Base-by-base conservation (phyloP, 164 flowering plant genomes). In the Sedum album region DNA sequence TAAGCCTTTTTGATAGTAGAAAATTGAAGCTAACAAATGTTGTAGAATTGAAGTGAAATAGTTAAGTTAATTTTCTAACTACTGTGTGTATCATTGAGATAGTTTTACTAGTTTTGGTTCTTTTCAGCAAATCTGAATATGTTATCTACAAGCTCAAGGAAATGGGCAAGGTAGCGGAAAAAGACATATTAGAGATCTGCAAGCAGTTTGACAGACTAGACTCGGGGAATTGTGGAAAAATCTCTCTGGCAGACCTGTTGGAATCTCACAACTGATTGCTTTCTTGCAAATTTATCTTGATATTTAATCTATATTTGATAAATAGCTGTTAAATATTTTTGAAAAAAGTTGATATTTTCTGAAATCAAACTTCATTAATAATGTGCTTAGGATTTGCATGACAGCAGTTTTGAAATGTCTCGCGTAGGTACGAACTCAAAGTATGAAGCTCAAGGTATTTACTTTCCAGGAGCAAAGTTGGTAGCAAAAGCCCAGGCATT, bases 61-160 rank as follows among this genome's bases (percentile, higher is more conserved):
- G n/a, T n/a, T n/a, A n/a, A n/a, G n/a, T 44, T 44, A 44, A 18
- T 44, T 4, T 44, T 44, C 15, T 3, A 44, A 44, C 17, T 14
- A 18, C 48, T 0, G 11, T 44, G 11, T 17, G 4, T 13, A 17
- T 44, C 48, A 2, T 17, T 4, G 15, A 4, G 18, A 44, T 44
- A 4, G n/a, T 13, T n/a, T n/a, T n/a, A n/a, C n/a, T 75, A 20
- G 41, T 66, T 14, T 38, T 42, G 30, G 35, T 65, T 44, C 17
- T 33, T 10, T 75, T 81, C 82, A 88, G 95, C 53, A 88, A 87
- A 74, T 83, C 91, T 31, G 91, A 88, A 69, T 89, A 77, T 78
- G 95, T 84, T 20, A 82, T 88, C 69, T 88, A 85, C 84, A 88
- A 88, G 81, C 85, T 88, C 21, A 88, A 86, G 76, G 90, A 85